Evolutionary conservation across 228 moss, liverwort and hornwort genomes (phyloP).

Genomic region (Sphagnum magellanicum): DNA sequence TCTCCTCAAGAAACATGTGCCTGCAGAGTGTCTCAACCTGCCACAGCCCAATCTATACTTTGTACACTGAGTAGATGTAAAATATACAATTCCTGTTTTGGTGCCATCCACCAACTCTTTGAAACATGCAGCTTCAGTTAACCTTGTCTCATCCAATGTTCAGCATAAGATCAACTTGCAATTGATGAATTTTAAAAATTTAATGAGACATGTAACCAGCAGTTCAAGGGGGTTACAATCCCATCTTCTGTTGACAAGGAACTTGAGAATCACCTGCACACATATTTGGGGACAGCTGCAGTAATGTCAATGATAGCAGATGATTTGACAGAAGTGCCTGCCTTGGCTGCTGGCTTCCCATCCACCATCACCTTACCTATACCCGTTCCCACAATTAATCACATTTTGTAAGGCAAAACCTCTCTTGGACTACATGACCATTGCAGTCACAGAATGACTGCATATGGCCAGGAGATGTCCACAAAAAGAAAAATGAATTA

Average conservation of each 20-base stretch:
- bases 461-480: background rate
- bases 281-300: slow-evolving; percentile 84
- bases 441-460: background rate
- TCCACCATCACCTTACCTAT: slow-evolving; percentile 85
- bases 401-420: background rate
- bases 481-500: background rate
- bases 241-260: background rate
- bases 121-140: too few relatives aligned
- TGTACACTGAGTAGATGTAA: too few relatives aligned
- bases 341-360: slow-evolving; percentile 76
- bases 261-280: slow-evolving; percentile 52
- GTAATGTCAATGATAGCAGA: slow-evolving; percentile 57
- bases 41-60: too few relatives aligned
- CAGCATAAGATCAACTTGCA: too few relatives aligned
- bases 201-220: too few relatives aligned
- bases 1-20: too few relatives aligned
- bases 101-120: too few relatives aligned
- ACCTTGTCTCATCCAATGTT: too few relatives aligned
- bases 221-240: too few relatives aligned
- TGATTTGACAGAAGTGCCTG: slow-evolving; percentile 64
- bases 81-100: too few relatives aligned
- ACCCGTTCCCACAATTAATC: background rate
- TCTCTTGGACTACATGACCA: background rate
- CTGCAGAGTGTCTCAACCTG: too few relatives aligned
- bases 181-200: too few relatives aligned